phyloP scores from a whole-genome alignment of 169 alveolate genomes.

The Perkinsus olseni region DNA sequence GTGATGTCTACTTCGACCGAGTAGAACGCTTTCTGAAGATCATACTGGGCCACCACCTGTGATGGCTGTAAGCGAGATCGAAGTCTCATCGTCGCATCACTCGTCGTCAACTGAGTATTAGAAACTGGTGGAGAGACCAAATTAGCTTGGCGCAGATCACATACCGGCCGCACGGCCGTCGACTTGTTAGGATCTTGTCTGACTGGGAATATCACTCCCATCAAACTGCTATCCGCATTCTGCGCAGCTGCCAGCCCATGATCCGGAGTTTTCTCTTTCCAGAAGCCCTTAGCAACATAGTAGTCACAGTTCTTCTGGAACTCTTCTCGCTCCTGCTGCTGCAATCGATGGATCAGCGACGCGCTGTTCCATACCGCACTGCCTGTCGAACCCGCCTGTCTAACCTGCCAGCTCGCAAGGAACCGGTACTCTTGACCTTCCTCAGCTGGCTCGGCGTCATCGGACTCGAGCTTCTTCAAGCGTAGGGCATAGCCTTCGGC shows the following conservation, averaged over 20 bases:
- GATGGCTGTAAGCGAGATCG: not conserved
- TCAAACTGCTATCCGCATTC: not conserved
- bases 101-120: not conserved
- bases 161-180: not conserved
- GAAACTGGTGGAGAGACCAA: not conserved
- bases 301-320: not conserved
- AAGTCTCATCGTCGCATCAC: not conserved
- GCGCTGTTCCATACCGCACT: not conserved
- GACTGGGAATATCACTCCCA: not conserved
- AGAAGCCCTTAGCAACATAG: not conserved
- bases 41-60: not conserved
- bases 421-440: not conserved
- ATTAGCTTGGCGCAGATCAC: not conserved
- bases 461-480: not conserved
- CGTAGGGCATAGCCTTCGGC: not conserved
- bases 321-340: not conserved
- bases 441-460: not conserved
- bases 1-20: not conserved
- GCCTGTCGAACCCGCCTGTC: not conserved
- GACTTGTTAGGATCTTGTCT: not conserved
- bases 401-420: not conserved
- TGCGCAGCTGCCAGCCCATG: not conserved
- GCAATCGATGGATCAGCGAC: not conserved
- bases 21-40: not conserved
- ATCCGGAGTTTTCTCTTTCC: not conserved